Percentiles rank a stretch among this genome's conserved stretches.
Evolutionary conservation across 2,329 filamentous ascomycete species (phyloP).

Genomic region (Colletotrichum trifolii): DNA sequence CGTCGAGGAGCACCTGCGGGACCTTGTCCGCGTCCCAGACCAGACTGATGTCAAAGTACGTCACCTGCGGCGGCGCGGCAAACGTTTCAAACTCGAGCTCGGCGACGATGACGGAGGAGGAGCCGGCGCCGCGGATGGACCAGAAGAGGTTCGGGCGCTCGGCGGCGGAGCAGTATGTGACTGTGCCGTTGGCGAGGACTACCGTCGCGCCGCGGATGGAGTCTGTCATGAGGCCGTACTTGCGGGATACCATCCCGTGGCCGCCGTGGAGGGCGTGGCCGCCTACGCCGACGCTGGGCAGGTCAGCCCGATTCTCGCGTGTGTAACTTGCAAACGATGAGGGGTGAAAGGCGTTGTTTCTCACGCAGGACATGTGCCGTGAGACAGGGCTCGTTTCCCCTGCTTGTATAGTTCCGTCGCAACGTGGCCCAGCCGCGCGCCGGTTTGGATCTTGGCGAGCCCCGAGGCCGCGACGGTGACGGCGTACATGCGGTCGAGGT

Average conservation of each 20-base stretch:
- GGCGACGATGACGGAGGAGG: slow-evolving; percentile 54
- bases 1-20: slow-evolving; percentile 8
- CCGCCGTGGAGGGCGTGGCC: slow-evolving; percentile 58
- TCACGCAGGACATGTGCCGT: slow-evolving; percentile 64
- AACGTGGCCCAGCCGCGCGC: slow-evolving; percentile 61
- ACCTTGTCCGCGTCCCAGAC: slow-evolving; percentile 1
- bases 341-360: slow-evolving; percentile 12
- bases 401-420: slow-evolving; percentile 52
- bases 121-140: slow-evolving; percentile 54
- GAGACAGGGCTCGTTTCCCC: slow-evolving; percentile 54
- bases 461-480: slow-evolving; percentile 52
- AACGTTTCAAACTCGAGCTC: slow-evolving; percentile 53
- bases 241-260: slow-evolving; percentile 41
- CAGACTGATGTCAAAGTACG: slow-evolving; percentile 39
- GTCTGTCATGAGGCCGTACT: slow-evolving; percentile 46
- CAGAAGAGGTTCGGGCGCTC: slow-evolving; percentile 55
- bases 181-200: slow-evolving; percentile 49
- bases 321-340: background rate
- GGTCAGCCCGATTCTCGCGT: background rate
- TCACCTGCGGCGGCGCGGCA: slow-evolving; percentile 45
- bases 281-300: slow-evolving; percentile 50
- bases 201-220: slow-evolving; percentile 49
- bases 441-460: slow-evolving; percentile 58
- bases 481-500: slow-evolving; percentile 57
- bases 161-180: slow-evolving; percentile 45